Conservation (phyloP, 2,329 filamentous ascomycete species). For the Hymenoscyphus infarciens region DNA sequence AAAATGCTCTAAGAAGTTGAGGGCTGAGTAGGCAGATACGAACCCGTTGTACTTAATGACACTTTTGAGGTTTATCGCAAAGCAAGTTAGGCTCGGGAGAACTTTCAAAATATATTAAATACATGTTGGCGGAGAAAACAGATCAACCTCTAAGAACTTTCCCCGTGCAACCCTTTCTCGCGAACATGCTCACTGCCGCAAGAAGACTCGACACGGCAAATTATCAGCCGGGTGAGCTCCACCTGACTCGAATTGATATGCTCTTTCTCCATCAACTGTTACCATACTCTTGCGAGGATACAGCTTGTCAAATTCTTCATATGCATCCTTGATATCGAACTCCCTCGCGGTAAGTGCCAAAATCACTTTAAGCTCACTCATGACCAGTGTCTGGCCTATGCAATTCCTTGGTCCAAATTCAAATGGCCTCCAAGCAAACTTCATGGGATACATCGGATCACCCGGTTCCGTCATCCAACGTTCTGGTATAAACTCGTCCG, state of each 20-base stretch:
- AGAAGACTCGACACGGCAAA: conserved; percentile 38
- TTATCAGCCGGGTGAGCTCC: conserved; percentile 24
- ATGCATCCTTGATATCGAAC: conserved; percentile 24
- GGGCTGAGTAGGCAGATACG: too few species aligned
- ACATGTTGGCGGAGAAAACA: too few species aligned
- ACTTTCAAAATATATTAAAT: too few species aligned
- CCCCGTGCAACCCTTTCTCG: background rate
- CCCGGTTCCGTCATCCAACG: conserved; percentile 41
- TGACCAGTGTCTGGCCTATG: conserved; percentile 52
- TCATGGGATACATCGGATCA: conserved; percentile 35
- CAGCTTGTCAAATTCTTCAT: conserved; percentile 22
- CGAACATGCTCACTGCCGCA: background rate
- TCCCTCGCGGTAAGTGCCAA: conserved; percentile 44
- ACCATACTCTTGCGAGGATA: conserved; percentile 16
- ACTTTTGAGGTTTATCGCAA: too few species aligned
- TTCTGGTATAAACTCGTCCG: conserved; percentile 46
- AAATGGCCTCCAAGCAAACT: conserved; percentile 53
- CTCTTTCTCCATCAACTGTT: conserved; percentile 21
- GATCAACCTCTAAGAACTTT: too few species aligned
- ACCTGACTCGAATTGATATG: conserved; percentile 21
- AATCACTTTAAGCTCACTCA: conserved; percentile 46
- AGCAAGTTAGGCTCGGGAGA: too few species aligned
- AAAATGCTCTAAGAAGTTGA: too few species aligned
- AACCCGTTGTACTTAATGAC: too few species aligned
- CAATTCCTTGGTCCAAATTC: conserved; percentile 53